A percentile compares a stretch with the other conserved stretches of the same genome.
These are phyloP conservation scores for Penicillium samsonianum DNA, from an alignment of 495 filamentous ascomycete genomes.

Conservation along the genomic window DNA sequence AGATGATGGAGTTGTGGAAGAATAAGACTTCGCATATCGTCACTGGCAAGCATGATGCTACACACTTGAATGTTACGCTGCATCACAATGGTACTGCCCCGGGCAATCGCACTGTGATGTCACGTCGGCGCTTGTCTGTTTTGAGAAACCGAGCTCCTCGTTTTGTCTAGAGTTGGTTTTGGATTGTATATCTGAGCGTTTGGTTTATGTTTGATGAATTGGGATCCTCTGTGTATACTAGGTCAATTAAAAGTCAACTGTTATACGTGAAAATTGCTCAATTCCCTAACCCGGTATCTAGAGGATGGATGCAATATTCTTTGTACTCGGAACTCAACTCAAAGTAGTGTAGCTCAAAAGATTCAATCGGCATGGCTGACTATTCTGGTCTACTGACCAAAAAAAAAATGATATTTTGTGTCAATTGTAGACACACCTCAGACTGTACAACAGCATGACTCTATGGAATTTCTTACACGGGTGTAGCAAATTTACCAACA, in stretches of 20 bases:
- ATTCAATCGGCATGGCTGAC: too few species aligned
- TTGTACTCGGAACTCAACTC: too few species aligned
- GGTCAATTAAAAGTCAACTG: slow-evolving; percentile 6
- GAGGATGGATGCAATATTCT: too few species aligned
- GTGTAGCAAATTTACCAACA: not conserved
- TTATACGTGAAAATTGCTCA: not conserved
- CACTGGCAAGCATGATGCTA: slow-evolving; percentile 22
- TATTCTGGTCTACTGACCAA: too few species aligned
- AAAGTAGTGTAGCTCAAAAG: too few species aligned
- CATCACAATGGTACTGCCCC: slow-evolving; percentile 25
- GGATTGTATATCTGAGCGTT: not conserved
- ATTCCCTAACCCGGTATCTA: not conserved
- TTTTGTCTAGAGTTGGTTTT: not conserved
- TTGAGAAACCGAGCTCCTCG: slow-evolving; percentile 24
- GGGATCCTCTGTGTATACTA: slow-evolving; percentile 15
- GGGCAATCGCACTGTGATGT: slow-evolving; percentile 20
- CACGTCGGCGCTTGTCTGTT: slow-evolving; percentile 26
- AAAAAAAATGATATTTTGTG: too few species aligned
- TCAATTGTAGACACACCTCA: too few species aligned
- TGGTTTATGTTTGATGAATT: slow-evolving; percentile 7
- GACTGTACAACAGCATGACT: not conserved
- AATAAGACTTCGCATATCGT: slow-evolving; percentile 19
- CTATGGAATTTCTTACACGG: not conserved
- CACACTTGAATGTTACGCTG: slow-evolving; percentile 12
- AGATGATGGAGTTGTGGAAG: slow-evolving; percentile 25